phyloP scores from a whole-genome alignment of 106 monocot genomes.

The Allium sativum region DNA sequence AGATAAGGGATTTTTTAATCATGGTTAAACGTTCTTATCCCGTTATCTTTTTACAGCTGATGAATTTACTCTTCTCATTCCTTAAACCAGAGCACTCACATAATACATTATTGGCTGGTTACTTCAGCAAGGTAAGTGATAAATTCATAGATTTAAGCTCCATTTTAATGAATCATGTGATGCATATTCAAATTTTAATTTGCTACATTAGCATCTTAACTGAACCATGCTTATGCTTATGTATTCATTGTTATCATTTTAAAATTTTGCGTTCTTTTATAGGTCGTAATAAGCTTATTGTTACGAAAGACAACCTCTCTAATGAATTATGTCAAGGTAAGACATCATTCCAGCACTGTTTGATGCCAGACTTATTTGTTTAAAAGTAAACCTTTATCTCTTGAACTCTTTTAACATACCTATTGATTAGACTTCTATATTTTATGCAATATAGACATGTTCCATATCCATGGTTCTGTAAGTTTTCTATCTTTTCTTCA shows the following conservation, averaged over 20 bases:
- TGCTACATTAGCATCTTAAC: background rate
- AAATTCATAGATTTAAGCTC: background rate
- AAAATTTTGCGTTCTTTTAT: background rate
- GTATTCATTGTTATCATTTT: background rate
- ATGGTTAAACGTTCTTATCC: background rate
- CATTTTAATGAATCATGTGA: background rate
- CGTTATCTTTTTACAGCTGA: conserved; percentile 26
- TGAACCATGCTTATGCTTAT: too few relatives aligned
- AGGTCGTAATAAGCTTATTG: conserved; percentile 69
- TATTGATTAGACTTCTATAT: too few relatives aligned
- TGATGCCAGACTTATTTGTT: background rate
- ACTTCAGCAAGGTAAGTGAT: conserved; percentile 64
- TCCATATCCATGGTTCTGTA: background rate
- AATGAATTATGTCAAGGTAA: conserved; percentile 66
- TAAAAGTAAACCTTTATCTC: too few relatives aligned
- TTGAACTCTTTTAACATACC: too few relatives aligned
- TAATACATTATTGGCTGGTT: conserved; percentile 62
- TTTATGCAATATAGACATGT: too few relatives aligned
- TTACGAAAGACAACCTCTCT: conserved; percentile 46
- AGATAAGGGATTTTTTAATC: too few relatives aligned
- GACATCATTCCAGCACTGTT: too few relatives aligned
- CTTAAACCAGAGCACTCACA: conserved; percentile 58
- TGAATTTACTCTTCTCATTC: conserved; percentile 72
- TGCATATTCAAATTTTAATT: background rate
- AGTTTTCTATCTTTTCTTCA: background rate